These are phyloP conservation scores for Papilionanthe hybrid DNA, from an alignment of 116 monocot genomes.

Conservation along the genomic window DNA sequence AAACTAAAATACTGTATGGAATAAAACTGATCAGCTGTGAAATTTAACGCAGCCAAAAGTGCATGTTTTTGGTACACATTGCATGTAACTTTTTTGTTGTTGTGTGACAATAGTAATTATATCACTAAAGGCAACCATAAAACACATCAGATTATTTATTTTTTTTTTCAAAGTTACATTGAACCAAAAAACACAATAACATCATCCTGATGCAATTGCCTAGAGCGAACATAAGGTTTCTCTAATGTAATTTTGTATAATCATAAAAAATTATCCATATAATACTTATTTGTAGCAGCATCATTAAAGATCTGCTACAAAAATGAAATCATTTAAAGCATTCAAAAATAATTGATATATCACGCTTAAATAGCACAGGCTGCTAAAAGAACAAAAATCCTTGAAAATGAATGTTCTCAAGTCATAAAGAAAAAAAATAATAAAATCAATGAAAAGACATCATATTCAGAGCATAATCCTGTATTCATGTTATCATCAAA, in stretches of 20 bases:
- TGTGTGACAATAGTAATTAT: too few species aligned
- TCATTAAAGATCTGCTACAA: background rate
- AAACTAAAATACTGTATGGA: too few species aligned
- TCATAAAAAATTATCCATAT: background rate
- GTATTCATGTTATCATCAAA: too few species aligned
- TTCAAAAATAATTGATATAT: background rate
- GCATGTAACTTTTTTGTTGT: too few species aligned
- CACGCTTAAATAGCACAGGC: background rate
- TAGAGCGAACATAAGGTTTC: background rate
- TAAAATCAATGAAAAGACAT: background rate
- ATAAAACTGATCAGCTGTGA: too few species aligned
- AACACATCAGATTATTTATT: too few species aligned
- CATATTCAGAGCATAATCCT: too few species aligned
- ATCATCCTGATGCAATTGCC: background rate
- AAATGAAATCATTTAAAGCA: background rate
- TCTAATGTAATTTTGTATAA: background rate
- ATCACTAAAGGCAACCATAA: too few species aligned
- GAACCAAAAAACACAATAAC: background rate
- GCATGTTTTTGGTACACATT: too few species aligned
- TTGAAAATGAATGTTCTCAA: background rate
- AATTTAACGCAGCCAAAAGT: too few species aligned
- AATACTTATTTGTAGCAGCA: background rate
- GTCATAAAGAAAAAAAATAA: background rate
- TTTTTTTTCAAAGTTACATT: too few species aligned
- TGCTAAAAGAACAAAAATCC: background rate